phyloP scores from a whole-genome alignment of 768 basidiomycete genomes.

The Hydnomerulius pinastri region DNA sequence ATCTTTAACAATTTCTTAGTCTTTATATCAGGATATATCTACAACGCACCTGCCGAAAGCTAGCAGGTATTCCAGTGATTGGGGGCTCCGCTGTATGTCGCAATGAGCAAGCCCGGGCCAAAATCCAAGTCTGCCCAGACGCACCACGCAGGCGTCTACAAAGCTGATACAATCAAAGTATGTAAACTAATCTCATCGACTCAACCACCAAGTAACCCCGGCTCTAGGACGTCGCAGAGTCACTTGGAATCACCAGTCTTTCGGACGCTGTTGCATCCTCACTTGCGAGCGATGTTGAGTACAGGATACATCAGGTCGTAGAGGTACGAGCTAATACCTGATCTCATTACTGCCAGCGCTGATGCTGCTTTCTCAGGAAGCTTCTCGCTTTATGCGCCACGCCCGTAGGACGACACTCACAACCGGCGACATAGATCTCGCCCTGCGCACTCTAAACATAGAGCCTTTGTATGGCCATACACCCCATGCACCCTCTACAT shows the following conservation, averaged over 20 bases:
- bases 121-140: constrained; percentile 49
- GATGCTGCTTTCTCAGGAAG: constrained; percentile 53
- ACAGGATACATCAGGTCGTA: constrained; percentile 91
- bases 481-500: constrained; percentile 33
- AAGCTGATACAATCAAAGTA: constrained; percentile 64
- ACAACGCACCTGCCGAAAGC: background rate
- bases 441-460: constrained; percentile 91
- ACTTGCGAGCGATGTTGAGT: constrained; percentile 95
- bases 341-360: background rate
- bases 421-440: constrained; percentile 90
- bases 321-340: constrained; percentile 54
- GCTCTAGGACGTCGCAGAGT: constrained; percentile 86
- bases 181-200: constrained; percentile 19
- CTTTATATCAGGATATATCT: too few species aligned
- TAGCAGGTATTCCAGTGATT: background rate
- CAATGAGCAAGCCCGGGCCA: constrained; percentile 44
- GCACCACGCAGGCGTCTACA: constrained; percentile 62
- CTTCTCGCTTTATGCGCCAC: constrained; percentile 95
- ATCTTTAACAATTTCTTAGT: background rate
- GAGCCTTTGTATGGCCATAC: constrained; percentile 84
- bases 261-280: constrained; percentile 79
- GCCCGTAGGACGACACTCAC: constrained; percentile 87
- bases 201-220: constrained; percentile 8
- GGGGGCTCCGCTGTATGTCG: background rate
- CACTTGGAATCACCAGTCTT: constrained; percentile 72